Evolutionary conservation across 2,329 filamentous ascomycete genomes (phyloP).

Genomic region (Knoxdaviesia capensis): DNA sequence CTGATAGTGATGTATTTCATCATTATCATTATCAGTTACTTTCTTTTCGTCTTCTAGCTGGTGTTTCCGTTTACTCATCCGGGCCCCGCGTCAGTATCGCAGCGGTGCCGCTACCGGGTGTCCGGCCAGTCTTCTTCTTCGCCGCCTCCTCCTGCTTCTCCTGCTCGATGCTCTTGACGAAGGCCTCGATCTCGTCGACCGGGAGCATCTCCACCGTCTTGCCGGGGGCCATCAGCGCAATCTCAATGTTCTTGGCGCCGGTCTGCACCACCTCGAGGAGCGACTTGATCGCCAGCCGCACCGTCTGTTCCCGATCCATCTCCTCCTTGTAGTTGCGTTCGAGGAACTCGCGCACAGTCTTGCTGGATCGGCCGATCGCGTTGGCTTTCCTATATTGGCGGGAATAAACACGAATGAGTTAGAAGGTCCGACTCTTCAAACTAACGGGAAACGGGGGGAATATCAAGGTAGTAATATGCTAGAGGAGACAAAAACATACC

Average conservation of each 20-base stretch:
- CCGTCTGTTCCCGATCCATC: constrained; percentile 90
- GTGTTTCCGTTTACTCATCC: constrained; percentile 10
- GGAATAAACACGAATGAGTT: constrained; percentile 1
- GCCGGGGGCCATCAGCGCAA: constrained; percentile 90
- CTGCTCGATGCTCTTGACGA: constrained; percentile 96
- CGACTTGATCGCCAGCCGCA: constrained; percentile 95
- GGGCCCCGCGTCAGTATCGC: constrained; percentile 51
- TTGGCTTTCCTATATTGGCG: constrained; percentile 70
- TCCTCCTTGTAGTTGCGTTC: constrained; percentile 97
- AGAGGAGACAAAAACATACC: constrained; percentile 33
- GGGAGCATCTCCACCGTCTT: constrained; percentile 85
- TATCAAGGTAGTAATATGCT: neutral
- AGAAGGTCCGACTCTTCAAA: constrained; percentile 3
- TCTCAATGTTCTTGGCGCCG: constrained; percentile 98
- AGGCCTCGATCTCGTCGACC: constrained; percentile 87
- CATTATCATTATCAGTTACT: too few relatives aligned
- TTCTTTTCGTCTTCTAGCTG: too few relatives aligned
- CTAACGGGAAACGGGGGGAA: neutral
- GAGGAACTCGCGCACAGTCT: constrained; percentile 95
- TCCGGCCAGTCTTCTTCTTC: constrained; percentile 78
- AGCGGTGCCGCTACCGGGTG: constrained; percentile 47
- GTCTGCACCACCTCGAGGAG: constrained; percentile 96
- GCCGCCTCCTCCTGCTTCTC: constrained; percentile 98
- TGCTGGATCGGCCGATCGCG: constrained; percentile 92
- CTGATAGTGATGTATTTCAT: too few relatives aligned